Conservation (phyloP, 2,329 filamentous ascomycete genomes). For the Leptographium galeiforme region DNA sequence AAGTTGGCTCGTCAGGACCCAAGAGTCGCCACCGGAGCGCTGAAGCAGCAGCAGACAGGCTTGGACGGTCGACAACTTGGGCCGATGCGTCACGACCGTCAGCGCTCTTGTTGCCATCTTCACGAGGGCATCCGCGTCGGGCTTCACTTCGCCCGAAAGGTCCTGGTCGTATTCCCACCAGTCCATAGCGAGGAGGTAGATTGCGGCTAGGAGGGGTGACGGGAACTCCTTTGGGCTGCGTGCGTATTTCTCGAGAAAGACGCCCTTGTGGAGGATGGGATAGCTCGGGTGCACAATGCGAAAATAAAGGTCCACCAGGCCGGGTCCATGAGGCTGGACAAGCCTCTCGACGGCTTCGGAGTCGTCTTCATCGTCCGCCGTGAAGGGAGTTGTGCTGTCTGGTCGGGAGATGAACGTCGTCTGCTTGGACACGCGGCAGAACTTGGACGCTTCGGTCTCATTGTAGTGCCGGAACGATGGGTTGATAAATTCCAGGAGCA, state of each 20-base stretch:
- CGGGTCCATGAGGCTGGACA: slow-evolving; percentile 63
- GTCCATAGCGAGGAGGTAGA: slow-evolving; percentile 65
- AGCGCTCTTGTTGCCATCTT: slow-evolving; percentile 44
- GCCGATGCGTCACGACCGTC: slow-evolving; percentile 63
- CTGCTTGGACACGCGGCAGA: slow-evolving; percentile 12
- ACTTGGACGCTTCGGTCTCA: slow-evolving; percentile 8
- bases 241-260: slow-evolving; percentile 63
- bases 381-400: slow-evolving; percentile 13
- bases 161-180: slow-evolving; percentile 65
- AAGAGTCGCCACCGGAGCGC: slow-evolving; percentile 60
- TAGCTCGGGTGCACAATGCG: slow-evolving; percentile 67
- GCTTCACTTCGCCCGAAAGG: slow-evolving; percentile 41
- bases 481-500: slow-evolving; percentile 11
- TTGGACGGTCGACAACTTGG: slow-evolving; percentile 71
- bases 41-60: slow-evolving; percentile 64
- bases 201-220: slow-evolving; percentile 61
- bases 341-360: slow-evolving; percentile 20
- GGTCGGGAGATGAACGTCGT: slow-evolving; percentile 13
- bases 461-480: neutral
- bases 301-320: slow-evolving; percentile 71
- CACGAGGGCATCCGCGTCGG: slow-evolving; percentile 59
- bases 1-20: slow-evolving; percentile 74
- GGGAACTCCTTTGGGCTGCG: slow-evolving; percentile 61
- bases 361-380: neutral
- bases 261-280: slow-evolving; percentile 68